Evolutionary conservation across 2,329 filamentous ascomycete genomes (phyloP), one percentile per base, ranked within the genome.

Genomic region (Blastomyces emzantsi): DNA sequence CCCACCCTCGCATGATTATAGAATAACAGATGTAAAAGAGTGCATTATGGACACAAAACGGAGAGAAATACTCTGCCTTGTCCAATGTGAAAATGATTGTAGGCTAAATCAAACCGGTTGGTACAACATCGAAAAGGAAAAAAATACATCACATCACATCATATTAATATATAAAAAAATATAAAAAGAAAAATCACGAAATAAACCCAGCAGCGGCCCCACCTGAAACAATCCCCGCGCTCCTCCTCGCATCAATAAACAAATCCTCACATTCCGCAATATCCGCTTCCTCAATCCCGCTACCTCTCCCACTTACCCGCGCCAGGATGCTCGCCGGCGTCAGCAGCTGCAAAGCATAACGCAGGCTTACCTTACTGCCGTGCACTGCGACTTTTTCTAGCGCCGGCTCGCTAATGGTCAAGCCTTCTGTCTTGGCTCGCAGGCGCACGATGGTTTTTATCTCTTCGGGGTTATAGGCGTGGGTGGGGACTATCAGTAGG

Each of bases 401-500:
- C 33, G 94, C 94, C 25, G 87, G 85, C 60, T 95, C 90, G 51
- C 86, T 87, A 68, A 97, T 86, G 66, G 85, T 82, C 55, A 96
- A 86, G 59, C 86, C 85, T 78, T 97, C 92, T 9, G 89, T 93
- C 67, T 87, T 87, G 49, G 91, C 87, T 60, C 94, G 88, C 70
- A 95, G 87, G 69, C 87, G 85, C 70, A 97, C 88, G 76, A 99
- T 99, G 66, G 87, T 87, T 79, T 92, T 92, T 76, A 99, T 96
- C 79, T 99, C 94, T 19, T 91, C 86, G 52, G 87, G 85, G 66
- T 87, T 85, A 79, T 97, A 99, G 13, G 92, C 87, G 70, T 92
- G 90, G 22, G 94, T 99, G 55, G 94, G 94, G 72, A 99, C 88
- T 78, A 99, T 97, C 73, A 99, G 89, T 63, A 99, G 86, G 65